These are phyloP conservation scores for Vitis hybrid DNA, from an alignment of 177 flowering plant species.

Conservation along the genomic window DNA sequence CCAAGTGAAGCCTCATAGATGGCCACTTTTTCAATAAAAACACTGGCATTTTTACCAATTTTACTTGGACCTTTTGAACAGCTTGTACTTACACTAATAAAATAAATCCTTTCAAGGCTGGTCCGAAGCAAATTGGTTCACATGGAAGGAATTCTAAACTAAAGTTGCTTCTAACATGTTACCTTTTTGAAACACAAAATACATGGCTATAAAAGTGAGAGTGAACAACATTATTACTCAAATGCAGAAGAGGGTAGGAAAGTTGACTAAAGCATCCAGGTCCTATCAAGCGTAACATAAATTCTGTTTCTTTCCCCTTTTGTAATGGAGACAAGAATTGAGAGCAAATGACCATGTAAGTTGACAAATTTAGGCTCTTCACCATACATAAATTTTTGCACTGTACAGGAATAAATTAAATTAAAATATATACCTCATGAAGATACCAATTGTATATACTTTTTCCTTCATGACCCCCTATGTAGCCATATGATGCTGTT, in stretches of 20 bases:
- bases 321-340: too few relatives aligned
- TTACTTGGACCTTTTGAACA: too few relatives aligned
- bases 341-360: background rate
- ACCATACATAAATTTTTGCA: background rate
- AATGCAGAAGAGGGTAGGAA: background rate
- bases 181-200: background rate
- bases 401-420: background rate
- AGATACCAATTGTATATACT: slow-evolving; percentile 86
- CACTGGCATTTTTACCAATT: too few relatives aligned
- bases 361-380: background rate
- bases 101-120: too few relatives aligned
- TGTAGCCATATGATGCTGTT: slow-evolving; percentile 97
- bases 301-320: background rate
- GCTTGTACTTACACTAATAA: too few relatives aligned
- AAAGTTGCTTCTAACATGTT: background rate
- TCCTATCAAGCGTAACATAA: background rate
- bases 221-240: background rate
- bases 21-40: too few relatives aligned
- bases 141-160: too few relatives aligned
- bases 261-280: background rate
- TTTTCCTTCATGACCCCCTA: slow-evolving; percentile 98
- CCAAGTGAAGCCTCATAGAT: too few relatives aligned
- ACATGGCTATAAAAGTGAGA: background rate
- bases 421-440: slow-evolving; percentile 73
- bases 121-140: too few relatives aligned